Evolutionary conservation across 257 asterid genomes (phyloP), one percentile per base, ranked within the genome.

Genomic region (Solanum piurae): DNA sequence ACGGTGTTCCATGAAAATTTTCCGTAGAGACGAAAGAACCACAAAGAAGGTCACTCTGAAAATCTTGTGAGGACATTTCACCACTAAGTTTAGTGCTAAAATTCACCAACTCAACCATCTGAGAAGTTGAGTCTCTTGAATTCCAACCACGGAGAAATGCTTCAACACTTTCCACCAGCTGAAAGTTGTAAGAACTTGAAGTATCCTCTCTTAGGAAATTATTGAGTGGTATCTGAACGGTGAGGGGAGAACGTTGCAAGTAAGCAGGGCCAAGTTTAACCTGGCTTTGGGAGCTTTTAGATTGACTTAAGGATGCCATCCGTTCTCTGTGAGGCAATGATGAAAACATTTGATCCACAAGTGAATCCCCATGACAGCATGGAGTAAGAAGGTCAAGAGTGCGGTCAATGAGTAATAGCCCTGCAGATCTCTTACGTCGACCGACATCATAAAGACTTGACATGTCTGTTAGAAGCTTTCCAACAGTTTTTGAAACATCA

Each of bases 341-440:
- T 88, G 98, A 92, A 92, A 96, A 94, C 79, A 96, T 92, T 66
- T 95, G 95, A 91, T 96, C 99, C 90, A 97, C 93, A 72, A 97
- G 98, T 31, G 99, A 97, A 91, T 97, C 99, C 72, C 98, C 99
- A 86, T 97, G 99, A 90, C 95, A 96, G 90, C 99, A 95, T 46
- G 98, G 99, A 86, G 99, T 97, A 87, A 97, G 98, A 90, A 97
- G 99, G 92, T 97, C 99, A 38, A 97, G 98, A 79, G 99, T 95
- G 76, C 99, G 99, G 75, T 96, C 99, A 75, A 97, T 83, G 34
- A 97, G 93, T 83, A 97, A 93, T 37, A 97, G 91, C 88, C 99
- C 99, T 13, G 98, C 98, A 62, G 98, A 93, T 94, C 94, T 93
- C 93, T 92, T 96, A 84, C 98, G 98, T 27, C 98, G 95, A 84